Evolutionary conservation across 306 rosid genomes (phyloP).

Genomic region (Potentilla sterilis): DNA sequence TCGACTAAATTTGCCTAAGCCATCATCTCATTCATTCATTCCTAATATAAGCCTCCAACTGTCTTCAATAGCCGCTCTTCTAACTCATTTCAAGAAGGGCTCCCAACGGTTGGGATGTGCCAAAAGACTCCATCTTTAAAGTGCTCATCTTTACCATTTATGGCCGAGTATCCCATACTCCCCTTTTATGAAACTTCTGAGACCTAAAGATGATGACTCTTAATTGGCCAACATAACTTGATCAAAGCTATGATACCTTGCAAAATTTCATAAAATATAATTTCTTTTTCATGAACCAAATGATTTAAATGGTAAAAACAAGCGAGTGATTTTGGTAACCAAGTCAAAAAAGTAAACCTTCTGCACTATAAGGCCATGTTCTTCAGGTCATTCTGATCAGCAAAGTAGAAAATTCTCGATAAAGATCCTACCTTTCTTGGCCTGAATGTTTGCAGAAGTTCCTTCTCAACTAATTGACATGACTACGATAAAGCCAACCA

Average conservation of each 20-base stretch:
- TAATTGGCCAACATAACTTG: not conserved
- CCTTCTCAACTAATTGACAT: not conserved
- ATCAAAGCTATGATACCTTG: conserved; percentile 6
- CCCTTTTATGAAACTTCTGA: conserved; percentile 1
- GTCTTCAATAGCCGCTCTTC: not conserved
- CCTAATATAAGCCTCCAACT: not conserved
- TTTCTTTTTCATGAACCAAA: not conserved
- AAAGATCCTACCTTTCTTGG: conserved; percentile 4
- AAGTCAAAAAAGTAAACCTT: not conserved
- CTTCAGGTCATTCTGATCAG: not conserved
- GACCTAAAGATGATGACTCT: not conserved
- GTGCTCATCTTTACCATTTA: not conserved
- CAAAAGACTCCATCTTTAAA: not conserved
- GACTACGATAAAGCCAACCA: conserved; percentile 3
- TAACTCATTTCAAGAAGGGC: not conserved
- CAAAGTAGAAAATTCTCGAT: not conserved
- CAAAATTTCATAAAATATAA: not conserved
- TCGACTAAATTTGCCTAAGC: conserved; percentile 8
- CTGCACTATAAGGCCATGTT: not conserved
- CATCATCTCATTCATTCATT: not conserved
- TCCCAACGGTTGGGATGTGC: not conserved
- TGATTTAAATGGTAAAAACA: not conserved
- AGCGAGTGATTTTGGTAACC: not conserved
- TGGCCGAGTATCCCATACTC: not conserved
- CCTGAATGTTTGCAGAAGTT: not conserved